Percentiles rank a stretch among this genome's conserved stretches.
These are phyloP conservation scores for Didymella exigua DNA, from an alignment of 2,329 filamentous ascomycete genomes.

Conservation along the genomic window DNA sequence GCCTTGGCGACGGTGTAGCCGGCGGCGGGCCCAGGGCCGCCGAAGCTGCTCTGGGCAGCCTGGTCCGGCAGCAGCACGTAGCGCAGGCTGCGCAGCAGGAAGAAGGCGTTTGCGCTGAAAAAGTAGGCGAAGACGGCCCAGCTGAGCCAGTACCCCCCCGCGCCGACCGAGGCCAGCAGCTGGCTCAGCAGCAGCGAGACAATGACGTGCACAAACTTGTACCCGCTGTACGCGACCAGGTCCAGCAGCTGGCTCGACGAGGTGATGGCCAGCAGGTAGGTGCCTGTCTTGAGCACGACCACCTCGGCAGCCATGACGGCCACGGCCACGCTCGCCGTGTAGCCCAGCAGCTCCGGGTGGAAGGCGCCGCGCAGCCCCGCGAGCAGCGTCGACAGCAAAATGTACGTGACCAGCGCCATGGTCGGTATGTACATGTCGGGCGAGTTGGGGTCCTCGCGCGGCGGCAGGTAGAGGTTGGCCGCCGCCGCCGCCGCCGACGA, in stretches of 20 bases:
- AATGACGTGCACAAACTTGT: slow-evolving; percentile 98
- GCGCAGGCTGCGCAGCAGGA: slow-evolving; percentile 96
- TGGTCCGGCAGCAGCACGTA: slow-evolving; percentile 83
- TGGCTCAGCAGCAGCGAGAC: slow-evolving; percentile 81
- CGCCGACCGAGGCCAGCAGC: slow-evolving; percentile 64
- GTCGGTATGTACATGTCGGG: slow-evolving; percentile 99
- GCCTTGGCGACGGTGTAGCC: slow-evolving; percentile 78
- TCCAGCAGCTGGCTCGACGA: slow-evolving; percentile 94
- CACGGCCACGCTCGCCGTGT: slow-evolving; percentile 83
- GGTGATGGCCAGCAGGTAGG: slow-evolving; percentile 90
- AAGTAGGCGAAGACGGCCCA: slow-evolving; percentile 92
- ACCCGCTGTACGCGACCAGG: slow-evolving; percentile 93
- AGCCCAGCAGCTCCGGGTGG: slow-evolving; percentile 89
- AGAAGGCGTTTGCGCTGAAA: slow-evolving; percentile 94
- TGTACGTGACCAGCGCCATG: slow-evolving; percentile 98
- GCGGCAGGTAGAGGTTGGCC: slow-evolving; percentile 71
- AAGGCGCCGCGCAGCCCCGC: slow-evolving; percentile 90
- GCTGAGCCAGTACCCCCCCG: slow-evolving; percentile 85
- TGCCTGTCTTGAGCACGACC: slow-evolving; percentile 85
- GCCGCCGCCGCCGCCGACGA: slow-evolving; percentile 17
- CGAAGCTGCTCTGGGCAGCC: slow-evolving; percentile 7
- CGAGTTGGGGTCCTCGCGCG: slow-evolving; percentile 93
- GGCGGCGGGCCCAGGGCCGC: slow-evolving; percentile 50
- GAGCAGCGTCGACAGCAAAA: slow-evolving; percentile 87
- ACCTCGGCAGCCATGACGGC: slow-evolving; percentile 88